Percentiles rank a stretch among this genome's conserved stretches.
Conservation (phyloP, 345 rosid genomes). For the Salix arbutifolia region DNA sequence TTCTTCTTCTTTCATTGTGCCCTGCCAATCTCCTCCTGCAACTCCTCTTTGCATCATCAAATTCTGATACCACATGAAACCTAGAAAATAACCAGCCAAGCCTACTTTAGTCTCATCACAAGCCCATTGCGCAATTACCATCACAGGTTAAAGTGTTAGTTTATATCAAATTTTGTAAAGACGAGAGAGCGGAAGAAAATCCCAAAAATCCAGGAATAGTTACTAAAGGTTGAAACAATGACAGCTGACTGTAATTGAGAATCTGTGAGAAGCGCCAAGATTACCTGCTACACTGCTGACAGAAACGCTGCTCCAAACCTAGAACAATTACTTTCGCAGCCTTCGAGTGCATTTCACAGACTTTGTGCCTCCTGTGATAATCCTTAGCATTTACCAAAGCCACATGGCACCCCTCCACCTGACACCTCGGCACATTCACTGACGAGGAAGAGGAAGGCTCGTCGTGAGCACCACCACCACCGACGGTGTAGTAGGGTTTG, state of each 20-base stretch:
- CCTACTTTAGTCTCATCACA: background rate
- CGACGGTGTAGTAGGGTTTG: constrained; percentile 21
- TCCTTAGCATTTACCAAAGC: constrained; percentile 57
- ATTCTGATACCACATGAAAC: constrained; percentile 57
- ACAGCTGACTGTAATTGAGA: background rate
- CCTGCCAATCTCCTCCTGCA: constrained; percentile 69
- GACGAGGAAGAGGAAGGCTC: constrained; percentile 15
- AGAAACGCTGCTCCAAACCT: constrained; percentile 74
- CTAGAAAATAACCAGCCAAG: constrained; percentile 16
- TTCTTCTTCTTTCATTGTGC: constrained; percentile 65
- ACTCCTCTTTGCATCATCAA: constrained; percentile 60
- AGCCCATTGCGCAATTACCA: background rate
- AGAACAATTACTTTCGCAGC: constrained; percentile 57
- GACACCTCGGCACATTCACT: constrained; percentile 53
- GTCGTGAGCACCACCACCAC: background rate
- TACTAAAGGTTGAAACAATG: background rate
- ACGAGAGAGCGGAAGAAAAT: too few relatives aligned
- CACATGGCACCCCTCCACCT: constrained; percentile 67
- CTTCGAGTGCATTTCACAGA: constrained; percentile 76
- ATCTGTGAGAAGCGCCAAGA: background rate
- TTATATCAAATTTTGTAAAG: background rate
- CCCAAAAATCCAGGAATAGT: background rate
- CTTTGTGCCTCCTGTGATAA: constrained; percentile 76
- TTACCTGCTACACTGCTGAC: constrained; percentile 93
- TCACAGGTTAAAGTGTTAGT: too few relatives aligned